phyloP scores from a whole-genome alignment of 768 basidiomycete species.

The Coprinopsis sp. region DNA sequence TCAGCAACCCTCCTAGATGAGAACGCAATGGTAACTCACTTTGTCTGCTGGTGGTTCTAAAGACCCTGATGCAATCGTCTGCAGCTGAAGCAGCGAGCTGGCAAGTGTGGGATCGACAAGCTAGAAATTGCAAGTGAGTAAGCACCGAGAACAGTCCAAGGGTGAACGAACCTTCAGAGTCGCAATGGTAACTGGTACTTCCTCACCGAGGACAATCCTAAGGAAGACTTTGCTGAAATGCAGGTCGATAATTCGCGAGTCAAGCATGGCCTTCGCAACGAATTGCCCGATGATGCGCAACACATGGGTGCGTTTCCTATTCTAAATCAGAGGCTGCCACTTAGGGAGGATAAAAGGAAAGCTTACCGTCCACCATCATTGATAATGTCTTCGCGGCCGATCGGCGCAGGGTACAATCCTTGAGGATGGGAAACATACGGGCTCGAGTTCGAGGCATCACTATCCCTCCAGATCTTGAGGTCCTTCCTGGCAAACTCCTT shows the following conservation, averaged over 20 bases:
- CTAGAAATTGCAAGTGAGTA: conserved; percentile 34
- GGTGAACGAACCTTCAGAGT: conserved; percentile 64
- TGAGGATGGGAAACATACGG: conserved; percentile 78
- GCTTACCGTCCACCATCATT: conserved; percentile 76
- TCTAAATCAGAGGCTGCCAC: conserved; percentile 1
- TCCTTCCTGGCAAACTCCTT: conserved; percentile 89
- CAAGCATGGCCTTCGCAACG: conserved; percentile 93
- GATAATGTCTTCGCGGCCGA: conserved; percentile 60
- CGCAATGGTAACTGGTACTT: conserved; percentile 79
- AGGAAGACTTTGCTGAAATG: conserved; percentile 95
- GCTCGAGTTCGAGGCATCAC: conserved; percentile 56
- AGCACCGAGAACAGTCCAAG: conserved; percentile 10
- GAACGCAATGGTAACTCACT: conserved; percentile 28
- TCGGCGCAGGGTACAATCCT: conserved; percentile 87
- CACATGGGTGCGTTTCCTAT: conserved; percentile 79
- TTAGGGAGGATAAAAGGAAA: neutral
- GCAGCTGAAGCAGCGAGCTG: conserved; percentile 77
- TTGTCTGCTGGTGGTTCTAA: conserved; percentile 45
- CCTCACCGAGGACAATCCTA: conserved; percentile 82
- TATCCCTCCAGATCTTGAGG: conserved; percentile 89
- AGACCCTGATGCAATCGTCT: conserved; percentile 54
- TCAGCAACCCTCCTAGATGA: neutral
- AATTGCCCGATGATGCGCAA: conserved; percentile 93
- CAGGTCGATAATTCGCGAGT: conserved; percentile 95
- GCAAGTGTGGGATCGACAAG: conserved; percentile 83